These are phyloP conservation scores for Canavalia gladiata DNA, from an alignment of 306 rosid genomes.

Conservation along the genomic window DNA sequence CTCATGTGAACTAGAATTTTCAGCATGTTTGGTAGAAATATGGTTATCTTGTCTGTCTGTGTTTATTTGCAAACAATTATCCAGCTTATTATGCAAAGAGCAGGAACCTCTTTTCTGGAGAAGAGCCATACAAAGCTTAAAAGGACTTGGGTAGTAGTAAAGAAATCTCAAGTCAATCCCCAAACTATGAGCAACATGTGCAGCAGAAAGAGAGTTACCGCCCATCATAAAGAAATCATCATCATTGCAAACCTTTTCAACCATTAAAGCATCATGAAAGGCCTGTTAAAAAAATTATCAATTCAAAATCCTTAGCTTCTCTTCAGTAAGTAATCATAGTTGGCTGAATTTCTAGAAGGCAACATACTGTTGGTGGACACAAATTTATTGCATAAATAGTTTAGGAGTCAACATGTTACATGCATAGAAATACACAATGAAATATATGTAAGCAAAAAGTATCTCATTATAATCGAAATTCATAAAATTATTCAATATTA, in stretches of 20 bases:
- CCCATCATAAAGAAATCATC: constrained; percentile 90
- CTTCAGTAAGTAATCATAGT: neutral
- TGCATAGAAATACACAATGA: constrained; percentile 22
- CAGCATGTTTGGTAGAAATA: constrained; percentile 45
- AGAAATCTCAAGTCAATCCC: constrained; percentile 85
- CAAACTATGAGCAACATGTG: constrained; percentile 78
- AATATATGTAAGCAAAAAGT: constrained; percentile 33
- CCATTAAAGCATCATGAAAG: constrained; percentile 69
- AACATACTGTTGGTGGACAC: constrained; percentile 3
- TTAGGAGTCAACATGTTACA: constrained; percentile 27
- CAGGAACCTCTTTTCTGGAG: constrained; percentile 62
- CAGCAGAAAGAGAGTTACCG: constrained; percentile 90
- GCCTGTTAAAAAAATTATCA: constrained; percentile 63
- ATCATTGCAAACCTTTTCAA: constrained; percentile 67
- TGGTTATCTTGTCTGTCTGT: constrained; percentile 43
- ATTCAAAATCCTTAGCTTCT: constrained; percentile 35
- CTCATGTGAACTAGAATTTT: constrained; percentile 48
- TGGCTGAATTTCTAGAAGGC: constrained; percentile 22
- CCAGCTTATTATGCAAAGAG: constrained; percentile 50
- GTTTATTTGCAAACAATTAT: constrained; percentile 52
- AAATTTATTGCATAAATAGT: constrained; percentile 26
- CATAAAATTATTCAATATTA: constrained; percentile 29
- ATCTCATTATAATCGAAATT: constrained; percentile 7
- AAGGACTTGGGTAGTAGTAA: constrained; percentile 71
- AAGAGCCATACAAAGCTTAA: constrained; percentile 74